Conservation (phyloP, 495 filamentous ascomycete genomes). For the Neurospora sp. region DNA sequence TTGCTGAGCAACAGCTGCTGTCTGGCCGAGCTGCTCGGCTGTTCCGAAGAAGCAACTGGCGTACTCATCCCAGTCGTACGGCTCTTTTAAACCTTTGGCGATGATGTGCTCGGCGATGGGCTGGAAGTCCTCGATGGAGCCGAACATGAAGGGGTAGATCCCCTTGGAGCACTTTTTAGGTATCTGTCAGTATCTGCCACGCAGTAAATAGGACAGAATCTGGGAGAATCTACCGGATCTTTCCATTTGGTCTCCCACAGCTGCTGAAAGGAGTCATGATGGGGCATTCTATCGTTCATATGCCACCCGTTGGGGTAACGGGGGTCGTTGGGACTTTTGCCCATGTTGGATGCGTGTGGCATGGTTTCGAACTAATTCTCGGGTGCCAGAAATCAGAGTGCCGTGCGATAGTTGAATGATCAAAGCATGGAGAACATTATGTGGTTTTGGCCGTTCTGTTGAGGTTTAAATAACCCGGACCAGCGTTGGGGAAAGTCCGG, state of each 20-base stretch:
- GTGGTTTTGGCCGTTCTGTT: neutral
- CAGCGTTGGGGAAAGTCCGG: neutral
- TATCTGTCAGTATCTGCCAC: neutral
- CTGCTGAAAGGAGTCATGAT: constrained; percentile 57
- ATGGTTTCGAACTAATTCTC: neutral
- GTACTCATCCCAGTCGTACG: constrained; percentile 50
- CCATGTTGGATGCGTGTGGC: neutral
- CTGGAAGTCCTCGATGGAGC: constrained; percentile 52
- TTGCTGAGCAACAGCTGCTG: constrained; percentile 37
- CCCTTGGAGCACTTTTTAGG: constrained; percentile 33
- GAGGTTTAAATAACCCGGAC: neutral
- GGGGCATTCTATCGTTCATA: constrained; percentile 11
- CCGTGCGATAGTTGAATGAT: neutral
- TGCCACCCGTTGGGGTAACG: neutral
- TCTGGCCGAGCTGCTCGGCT: constrained; percentile 40
- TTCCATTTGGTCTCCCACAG: constrained; percentile 74
- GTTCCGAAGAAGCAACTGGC: constrained; percentile 50
- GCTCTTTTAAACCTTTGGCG: constrained; percentile 20
- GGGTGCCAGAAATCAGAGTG: neutral
- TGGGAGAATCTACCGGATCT: constrained; percentile 34
- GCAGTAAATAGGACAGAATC: neutral
- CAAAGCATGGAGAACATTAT: neutral
- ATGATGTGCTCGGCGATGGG: constrained; percentile 51
- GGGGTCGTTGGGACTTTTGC: neutral
- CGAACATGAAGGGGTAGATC: constrained; percentile 68